Base-by-base conservation (phyloP, 177 flowering plant species). In the Telopea speciosissima region DNA sequence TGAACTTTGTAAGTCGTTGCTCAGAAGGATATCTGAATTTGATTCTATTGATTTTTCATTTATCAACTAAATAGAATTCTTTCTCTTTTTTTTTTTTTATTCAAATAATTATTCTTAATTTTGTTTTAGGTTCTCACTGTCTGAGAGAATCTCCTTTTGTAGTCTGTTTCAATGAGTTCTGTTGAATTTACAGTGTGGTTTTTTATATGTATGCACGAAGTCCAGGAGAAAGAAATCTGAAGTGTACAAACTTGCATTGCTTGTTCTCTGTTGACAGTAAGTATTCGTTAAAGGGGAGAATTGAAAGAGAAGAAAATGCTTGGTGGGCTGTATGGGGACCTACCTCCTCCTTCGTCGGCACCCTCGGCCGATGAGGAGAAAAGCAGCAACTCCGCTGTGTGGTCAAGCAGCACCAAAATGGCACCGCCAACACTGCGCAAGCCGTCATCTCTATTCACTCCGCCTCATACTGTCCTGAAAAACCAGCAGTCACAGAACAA, bases 341-440 rank as follows among this genome's bases (percentile, higher is more conserved):
- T 92, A 14, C 95, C 97, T 26, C 97, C 97, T 23, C 96, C 97
- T 0, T 83, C 96, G 2, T 85, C 90, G 19, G 66, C 79, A 17
- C 58, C 73, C 23, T 71, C 75, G 5, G 67, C 72, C 2, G 88
- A 86, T 54, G 96, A 90, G 59, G 86, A 85, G 52, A 83, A 81
- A 25, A 76, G 82, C 56, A 76, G 70, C 72, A 79, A 72, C 75
- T 70, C 76, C 19, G 74, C 85, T 17, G 91, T 89, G 11, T 96
- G 99, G 99, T 96, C 95, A 0, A 88, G 86, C 83, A 90, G 87
- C 77, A 76, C 87, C 31, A 91, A 91, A 70, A 86, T 95, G 90
- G 99, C 98, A 8, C 99, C 99, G 3, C 78, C 98, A 5, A 78
- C 96, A 3, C 81, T 96, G 65, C 98, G 99, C 3, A 95, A 95